phyloP scores from a whole-genome alignment of 306 rosid species.

The Quercus parvula region DNA sequence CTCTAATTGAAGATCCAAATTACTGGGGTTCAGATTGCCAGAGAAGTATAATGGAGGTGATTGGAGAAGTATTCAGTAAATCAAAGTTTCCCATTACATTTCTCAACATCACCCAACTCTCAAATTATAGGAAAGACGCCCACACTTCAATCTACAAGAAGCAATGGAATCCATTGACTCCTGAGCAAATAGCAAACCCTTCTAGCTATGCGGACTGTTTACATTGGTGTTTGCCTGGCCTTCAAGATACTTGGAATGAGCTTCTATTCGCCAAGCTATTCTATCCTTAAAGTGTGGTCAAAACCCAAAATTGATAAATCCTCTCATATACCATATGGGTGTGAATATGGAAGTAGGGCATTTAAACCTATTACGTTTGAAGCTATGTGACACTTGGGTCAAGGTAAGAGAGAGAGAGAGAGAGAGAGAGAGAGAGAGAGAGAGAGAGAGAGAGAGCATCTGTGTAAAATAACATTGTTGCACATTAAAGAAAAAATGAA shows the following conservation, averaged over 20 bases:
- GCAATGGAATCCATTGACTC: conserved; percentile 82
- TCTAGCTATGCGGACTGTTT: conserved; percentile 86
- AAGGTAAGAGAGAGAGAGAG: background rate
- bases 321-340: background rate
- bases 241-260: conserved; percentile 99
- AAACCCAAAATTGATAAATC: background rate
- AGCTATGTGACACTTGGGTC: background rate
- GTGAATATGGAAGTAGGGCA: background rate
- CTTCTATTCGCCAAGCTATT: conserved; percentile 82
- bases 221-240: conserved; percentile 98
- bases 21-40: conserved; percentile 84
- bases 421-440: background rate
- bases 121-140: conserved; percentile 77
- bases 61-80: conserved; percentile 58
- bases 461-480: background rate
- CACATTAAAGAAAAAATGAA: background rate
- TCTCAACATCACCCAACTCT: conserved; percentile 86
- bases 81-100: conserved; percentile 72
- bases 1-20: conserved; percentile 48
- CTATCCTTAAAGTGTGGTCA: conserved; percentile 43
- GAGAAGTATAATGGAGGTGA: conserved; percentile 79
- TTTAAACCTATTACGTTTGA: background rate
- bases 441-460: background rate
- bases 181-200: conserved; percentile 80
- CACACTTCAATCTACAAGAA: conserved; percentile 93